Evolutionary conservation across 2,329 filamentous ascomycete species (phyloP).

Genomic region (Claviceps digitariae): DNA sequence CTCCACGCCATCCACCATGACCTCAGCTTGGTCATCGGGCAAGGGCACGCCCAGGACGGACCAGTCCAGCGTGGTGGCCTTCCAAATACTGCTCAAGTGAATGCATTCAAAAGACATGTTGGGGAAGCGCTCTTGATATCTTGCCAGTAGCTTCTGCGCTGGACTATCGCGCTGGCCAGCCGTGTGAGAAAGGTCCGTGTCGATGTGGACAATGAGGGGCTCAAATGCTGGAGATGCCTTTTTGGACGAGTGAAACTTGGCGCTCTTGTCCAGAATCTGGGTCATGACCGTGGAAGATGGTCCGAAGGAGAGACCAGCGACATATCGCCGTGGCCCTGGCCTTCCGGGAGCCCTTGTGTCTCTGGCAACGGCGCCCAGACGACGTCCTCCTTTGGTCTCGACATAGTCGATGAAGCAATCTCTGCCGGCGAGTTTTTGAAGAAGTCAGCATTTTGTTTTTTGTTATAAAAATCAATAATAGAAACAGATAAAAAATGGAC

Average conservation of each 20-base stretch:
- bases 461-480: too few relatives aligned
- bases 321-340: constrained; percentile 31
- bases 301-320: constrained; percentile 74
- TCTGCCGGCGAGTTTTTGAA: constrained; percentile 11
- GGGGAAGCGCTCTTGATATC: constrained; percentile 49
- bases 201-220: constrained; percentile 46
- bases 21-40: neutral
- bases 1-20: constrained; percentile 17
- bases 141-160: constrained; percentile 32
- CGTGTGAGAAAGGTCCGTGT: constrained; percentile 23
- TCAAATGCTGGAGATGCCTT: constrained; percentile 55
- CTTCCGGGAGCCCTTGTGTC: constrained; percentile 27
- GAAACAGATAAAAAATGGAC: too few relatives aligned
- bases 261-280: constrained; percentile 58
- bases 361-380: constrained; percentile 39
- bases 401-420: constrained; percentile 68
- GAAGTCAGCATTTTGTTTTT: neutral
- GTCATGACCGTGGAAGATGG: constrained; percentile 67
- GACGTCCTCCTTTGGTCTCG: constrained; percentile 65
- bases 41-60: constrained; percentile 21
- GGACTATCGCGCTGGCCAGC: constrained; percentile 10
- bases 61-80: constrained; percentile 40
- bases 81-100: constrained; percentile 50
- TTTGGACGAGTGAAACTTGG: constrained; percentile 49
- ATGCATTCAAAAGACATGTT: constrained; percentile 49